These are phyloP conservation scores for Ambrosia hybrid DNA, from an alignment of 140 eudicot genomes.

Conservation along the genomic window DNA sequence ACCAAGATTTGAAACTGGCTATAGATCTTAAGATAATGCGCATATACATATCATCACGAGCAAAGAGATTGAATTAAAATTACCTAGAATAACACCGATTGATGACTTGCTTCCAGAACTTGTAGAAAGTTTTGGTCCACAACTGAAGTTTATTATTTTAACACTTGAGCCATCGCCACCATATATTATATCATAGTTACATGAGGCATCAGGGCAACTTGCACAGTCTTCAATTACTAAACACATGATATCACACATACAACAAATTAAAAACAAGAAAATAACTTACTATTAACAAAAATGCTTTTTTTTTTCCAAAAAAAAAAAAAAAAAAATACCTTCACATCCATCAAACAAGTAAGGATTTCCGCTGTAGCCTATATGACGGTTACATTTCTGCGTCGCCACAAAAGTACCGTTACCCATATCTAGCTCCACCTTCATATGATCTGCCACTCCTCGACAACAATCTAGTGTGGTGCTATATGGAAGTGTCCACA, in stretches of 20 bases:
- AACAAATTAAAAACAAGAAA: no score
- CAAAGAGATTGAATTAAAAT: not conserved
- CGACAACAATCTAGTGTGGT: not conserved
- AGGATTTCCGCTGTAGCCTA: conserved; percentile 6
- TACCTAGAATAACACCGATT: not conserved
- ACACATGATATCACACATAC: not conserved
- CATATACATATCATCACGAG: not conserved
- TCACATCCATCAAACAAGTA: conserved; percentile 10
- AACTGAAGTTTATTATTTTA: not conserved
- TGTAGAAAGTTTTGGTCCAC: not conserved
- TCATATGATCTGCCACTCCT: not conserved
- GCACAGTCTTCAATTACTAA: not conserved
- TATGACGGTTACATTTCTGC: conserved; percentile 6
- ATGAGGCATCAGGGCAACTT: not conserved
- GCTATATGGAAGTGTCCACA: conserved; percentile 5
- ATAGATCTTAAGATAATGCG: not conserved
- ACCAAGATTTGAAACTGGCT: not conserved
- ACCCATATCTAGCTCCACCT: conserved; percentile 4
- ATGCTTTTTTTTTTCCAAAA: no score
- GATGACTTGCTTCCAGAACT: not conserved
- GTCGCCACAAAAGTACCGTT: not conserved
- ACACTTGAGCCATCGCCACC: not conserved
- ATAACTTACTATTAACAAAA: no score
- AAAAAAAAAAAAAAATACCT: not conserved
- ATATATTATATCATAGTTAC: not conserved